Evolutionary conservation across 345 rosid genomes (phyloP), one percentile per base, ranked within the genome.

Genomic region (Acer yangbiense): DNA sequence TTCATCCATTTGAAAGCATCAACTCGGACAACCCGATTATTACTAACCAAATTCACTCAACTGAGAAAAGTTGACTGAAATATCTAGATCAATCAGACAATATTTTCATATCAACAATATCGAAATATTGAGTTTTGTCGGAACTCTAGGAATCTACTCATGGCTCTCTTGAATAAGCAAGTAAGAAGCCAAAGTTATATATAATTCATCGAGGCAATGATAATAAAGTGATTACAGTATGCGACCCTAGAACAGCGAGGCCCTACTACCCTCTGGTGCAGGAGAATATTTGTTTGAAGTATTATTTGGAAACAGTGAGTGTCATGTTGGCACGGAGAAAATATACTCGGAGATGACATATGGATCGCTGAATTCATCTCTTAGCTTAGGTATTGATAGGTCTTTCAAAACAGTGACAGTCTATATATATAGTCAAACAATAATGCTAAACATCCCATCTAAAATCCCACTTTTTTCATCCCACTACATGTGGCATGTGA

Each of bases 221-320:
- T 85, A 81, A 32, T 41, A 3, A 86, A 80, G 76, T 83, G 86
- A 84, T 79, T 64, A 68, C 41, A 20, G 46, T 39, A 70, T 23
- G 81, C 71, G 89, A 82, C 76, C 25, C 68, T 27, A 1, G 68
- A 18, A 29, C 46, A 9, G 10, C 20, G 5, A 82, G 83, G 85
- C 71, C 89, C 89, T 85, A 83, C 89, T 85, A 83, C 62, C 58
- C 32, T 39, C 44, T 1, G 71, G 58, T 58, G 10, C 43, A 4
- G 16, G 14, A 50, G 71, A 71, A 74, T 66, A 74, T 11, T 46
- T 46, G 13, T 46, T 46, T 46, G 13, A 46, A 55, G 44, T 44
- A 8, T 44, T 9, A 44, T 68, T 39, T 8, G 2, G 4, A 29
- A 27, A 65, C 68, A 67, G 70, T 39, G n/a, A 35, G 25, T 67